Evolutionary conservation across 73 alveolate species (phyloP), one percentile per base, ranked within the genome.

Genomic region (Paraurostyla sp.): DNA sequence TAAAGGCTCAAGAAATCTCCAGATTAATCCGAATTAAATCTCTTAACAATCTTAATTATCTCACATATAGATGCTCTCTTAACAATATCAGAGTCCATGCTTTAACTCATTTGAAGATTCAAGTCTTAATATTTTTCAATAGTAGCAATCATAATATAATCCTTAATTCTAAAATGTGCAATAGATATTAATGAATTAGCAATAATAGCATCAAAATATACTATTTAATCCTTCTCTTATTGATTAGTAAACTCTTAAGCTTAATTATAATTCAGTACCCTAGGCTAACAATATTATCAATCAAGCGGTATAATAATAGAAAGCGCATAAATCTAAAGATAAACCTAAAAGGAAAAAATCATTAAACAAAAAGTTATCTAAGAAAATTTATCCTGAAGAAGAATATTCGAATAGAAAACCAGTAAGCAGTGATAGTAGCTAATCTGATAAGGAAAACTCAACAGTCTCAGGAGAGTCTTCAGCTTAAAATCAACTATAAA

Each of bases 101-200:
- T 69, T 69, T 69, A 69, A 69, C 40, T 69, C 33, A 15, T 69
- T 69, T 69, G 84, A 69, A 42, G 78, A 60, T 11, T 60, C 45
- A 30, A 60, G 78, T 60, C 16, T 25, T 4, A 18, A 60, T 60
- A 52, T 52, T 25, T 52, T n/a, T 52, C 33, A 20, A 20, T 6
- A 52, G 69, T 52, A 52, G 23, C 29, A 54, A 54, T 7, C 35
- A 54, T 54, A 54, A 20, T 54, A 54, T 15, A 22, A 6, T 18
- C 36, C 22, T 11, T 15, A 54, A 54, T 54, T 6, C 15, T 15
- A 54, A 6, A 15, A 7, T 15, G 9, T 18, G 22, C 9, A 20
- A 6, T 54, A 54, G 22, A 54, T 11, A 18, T 6, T 32, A 11
- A 20, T 18, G 9, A 18, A 54, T 23, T 7, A 54, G 22, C 33